Evolutionary conservation across 768 basidiomycete genomes (phyloP), one percentile per base, ranked within the genome.

Genomic region (Auriscalpium orientale): DNA sequence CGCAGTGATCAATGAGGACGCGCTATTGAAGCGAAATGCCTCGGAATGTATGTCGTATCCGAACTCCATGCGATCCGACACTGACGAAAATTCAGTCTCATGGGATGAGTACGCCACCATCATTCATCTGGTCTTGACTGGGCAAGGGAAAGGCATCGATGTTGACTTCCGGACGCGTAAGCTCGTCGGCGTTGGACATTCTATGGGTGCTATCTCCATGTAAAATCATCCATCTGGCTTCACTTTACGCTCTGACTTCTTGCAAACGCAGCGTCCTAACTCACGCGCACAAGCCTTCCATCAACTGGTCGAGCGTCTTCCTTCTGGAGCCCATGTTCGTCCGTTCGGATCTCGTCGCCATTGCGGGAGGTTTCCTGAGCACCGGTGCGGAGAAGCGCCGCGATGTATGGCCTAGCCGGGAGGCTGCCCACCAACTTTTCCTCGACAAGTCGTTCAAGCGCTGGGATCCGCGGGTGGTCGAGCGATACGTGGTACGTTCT

Each of bases 141-240:
- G 79, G 0, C 65, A 74, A 6, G 80, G 80, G 0, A 72, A 63
- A 22, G 80, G 80, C 18, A 67, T 80, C 16, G 70, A 77, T 43
- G 69, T 79, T n/a, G 76, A 81, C 58, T 80, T 82, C 56, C 67
- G 63, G 18, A 70, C 62, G n/a, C 78, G 73, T 16, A 76, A 67
- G 15, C 64, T 83, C 4, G 73, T 82, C 15, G 78, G 76, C 3
- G 68, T 83, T 15, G 81, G 79, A 0, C 81, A 83, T 61, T 83
- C 81, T 0, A 79, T 81, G 77, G 79, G 80, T 8, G 77, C 76
- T 1, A 66, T 72, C 1, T 69, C 68, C 3, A 56, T 79, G 80
- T 80, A 56, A 35, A 77, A 69, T 2, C 50, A 15, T 20, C 13
- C 35, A 28, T 54, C 28, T 4, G 20, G 18, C 46, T 21, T 47